These are phyloP conservation scores for Angophora floribunda DNA, from an alignment of 345 rosid genomes.

Conservation along the genomic window DNA sequence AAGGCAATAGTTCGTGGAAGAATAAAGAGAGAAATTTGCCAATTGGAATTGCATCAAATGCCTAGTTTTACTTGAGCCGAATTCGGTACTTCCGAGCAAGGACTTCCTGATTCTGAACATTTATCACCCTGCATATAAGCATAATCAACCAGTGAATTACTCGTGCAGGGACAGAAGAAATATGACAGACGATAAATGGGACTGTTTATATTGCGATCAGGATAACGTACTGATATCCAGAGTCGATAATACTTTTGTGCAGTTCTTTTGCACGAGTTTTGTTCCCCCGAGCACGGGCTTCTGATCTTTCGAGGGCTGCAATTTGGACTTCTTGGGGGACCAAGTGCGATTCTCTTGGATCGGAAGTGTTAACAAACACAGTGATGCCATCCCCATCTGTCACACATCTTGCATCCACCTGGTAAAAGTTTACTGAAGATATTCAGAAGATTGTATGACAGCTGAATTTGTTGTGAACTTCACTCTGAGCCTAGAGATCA, in stretches of 20 bases:
- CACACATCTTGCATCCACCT: slow-evolving; percentile 74
- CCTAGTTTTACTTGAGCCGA: slow-evolving; percentile 34
- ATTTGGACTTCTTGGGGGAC: slow-evolving; percentile 49
- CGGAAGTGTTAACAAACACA: slow-evolving; percentile 52
- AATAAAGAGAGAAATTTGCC: not conserved
- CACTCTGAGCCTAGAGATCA: not conserved
- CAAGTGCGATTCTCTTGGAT: slow-evolving; percentile 45
- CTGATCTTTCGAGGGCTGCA: slow-evolving; percentile 47
- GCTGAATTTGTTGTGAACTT: not conserved
- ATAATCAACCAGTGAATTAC: not conserved
- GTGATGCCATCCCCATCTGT: slow-evolving; percentile 78
- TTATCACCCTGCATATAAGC: slow-evolving; percentile 24
- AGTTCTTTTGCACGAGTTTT: slow-evolving; percentile 53
- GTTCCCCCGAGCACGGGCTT: slow-evolving; percentile 51
- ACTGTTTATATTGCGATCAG: not conserved
- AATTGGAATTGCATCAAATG: not conserved
- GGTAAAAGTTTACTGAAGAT: slow-evolving; percentile 3
- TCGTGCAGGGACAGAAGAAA: not conserved
- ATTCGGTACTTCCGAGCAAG: slow-evolving; percentile 74
- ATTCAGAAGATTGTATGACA: not conserved
- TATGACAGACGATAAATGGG: not conserved
- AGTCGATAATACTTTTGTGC: slow-evolving; percentile 41
- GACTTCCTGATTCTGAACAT: slow-evolving; percentile 40
- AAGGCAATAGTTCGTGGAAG: not conserved
- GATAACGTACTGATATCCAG: slow-evolving; percentile 59